Evolutionary conservation across 75 land plant genomes (phyloP), one percentile per base, ranked within the genome.

Genomic region (Pinus tabuliformis): DNA sequence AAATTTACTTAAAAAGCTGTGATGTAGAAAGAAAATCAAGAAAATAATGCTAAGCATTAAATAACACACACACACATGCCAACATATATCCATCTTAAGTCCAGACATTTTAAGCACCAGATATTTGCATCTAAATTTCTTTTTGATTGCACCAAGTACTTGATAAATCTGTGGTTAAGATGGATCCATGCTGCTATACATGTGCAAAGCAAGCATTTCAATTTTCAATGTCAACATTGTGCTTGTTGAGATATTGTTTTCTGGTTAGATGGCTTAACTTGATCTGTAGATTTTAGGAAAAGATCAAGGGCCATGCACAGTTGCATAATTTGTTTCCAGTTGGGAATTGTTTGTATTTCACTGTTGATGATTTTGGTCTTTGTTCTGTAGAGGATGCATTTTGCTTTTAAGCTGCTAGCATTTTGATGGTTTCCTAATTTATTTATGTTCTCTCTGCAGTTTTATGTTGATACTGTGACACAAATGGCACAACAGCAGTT

Each of bases 401-500:
- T 17, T 39, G 3, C 9, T 37, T n/a, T 39, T 66, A 20, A 66
- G 37, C 45, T 39, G 0, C 7, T 33, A 30, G 52, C 11, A 37
- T 7, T 66, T 39, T 66, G 21, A 30, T 36, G 39, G 42, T 6
- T 36, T 39, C 39, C 45, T 66, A 66, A 66, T 70, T 30, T n/a
- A 56, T 56, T 28, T 24, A 3, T 59, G 37, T 30, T 56, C 56
- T 39, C 37, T 28, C 4, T 86, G 90, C 91, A 96, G 99, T 92
- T 85, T 54, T 96, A 94, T 82, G 78, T 87, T 56, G 98, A 92
- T 58, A 88, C 99, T 56, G 86, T 94, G 56, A 87, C 90, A 81
- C 84, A 87, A 77, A 94, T 96, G 99, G 97, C 99, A 70, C 84
- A 88, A 56, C 86, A 82, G 17, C 98, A 96, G 78, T 89, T 96